Conservation (phyloP, 176 grass and related monocot genomes). For the Microstegium vimineum region DNA sequence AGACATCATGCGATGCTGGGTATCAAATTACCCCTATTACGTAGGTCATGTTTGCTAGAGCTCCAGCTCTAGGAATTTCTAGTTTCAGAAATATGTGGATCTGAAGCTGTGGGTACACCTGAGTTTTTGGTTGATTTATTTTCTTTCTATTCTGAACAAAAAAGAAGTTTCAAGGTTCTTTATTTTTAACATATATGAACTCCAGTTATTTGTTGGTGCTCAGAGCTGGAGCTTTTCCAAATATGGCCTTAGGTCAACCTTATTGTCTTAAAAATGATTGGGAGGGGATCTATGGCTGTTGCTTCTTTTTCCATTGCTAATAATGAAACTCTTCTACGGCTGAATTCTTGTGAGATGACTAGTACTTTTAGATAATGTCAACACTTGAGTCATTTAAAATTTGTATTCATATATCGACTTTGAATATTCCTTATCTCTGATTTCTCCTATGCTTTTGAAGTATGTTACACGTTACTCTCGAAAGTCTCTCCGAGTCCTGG, state of each 20-base stretch:
- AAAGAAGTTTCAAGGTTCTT: not conserved
- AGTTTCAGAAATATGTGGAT: not conserved
- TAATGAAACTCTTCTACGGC: not conserved
- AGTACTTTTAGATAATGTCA: constrained; percentile 15
- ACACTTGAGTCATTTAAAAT: not conserved
- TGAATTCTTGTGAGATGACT: not conserved
- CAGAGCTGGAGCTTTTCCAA: not conserved
- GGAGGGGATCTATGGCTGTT: not conserved
- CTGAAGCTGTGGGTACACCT: not conserved
- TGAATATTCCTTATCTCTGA: constrained; percentile 15
- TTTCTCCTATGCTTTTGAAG: constrained; percentile 49
- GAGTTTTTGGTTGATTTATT: not conserved
- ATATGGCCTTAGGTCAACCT: not conserved
- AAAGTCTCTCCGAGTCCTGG: constrained; percentile 89
- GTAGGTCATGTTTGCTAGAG: not conserved
- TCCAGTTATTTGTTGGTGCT: not conserved
- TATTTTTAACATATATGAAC: not conserved
- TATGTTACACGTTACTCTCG: constrained; percentile 74
- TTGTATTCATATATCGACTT: not conserved
- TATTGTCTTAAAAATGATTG: not conserved
- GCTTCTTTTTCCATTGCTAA: not conserved
- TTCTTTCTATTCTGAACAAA: not conserved
- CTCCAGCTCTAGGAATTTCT: not conserved
- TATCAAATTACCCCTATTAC: not conserved
- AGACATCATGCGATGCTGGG: not conserved